Conservation (phyloP, 176 grass and related monocot genomes). For the Echinochloa phyllopogon region DNA sequence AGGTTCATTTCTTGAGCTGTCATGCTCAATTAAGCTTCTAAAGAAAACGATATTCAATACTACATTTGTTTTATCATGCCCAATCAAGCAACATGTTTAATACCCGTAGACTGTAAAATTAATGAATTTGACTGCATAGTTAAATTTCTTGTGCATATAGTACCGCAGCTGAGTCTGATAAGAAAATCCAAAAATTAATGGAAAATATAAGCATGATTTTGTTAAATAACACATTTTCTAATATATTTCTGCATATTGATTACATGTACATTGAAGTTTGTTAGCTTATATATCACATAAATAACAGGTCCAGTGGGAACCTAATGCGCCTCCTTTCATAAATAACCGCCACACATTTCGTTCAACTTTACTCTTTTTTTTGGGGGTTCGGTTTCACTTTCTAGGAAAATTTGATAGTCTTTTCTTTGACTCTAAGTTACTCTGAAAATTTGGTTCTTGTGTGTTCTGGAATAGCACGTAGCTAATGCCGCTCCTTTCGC, state of each 20-base stretch:
- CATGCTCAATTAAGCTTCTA: slow-evolving; percentile 13
- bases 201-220: not conserved
- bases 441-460: not conserved
- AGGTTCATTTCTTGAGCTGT: slow-evolving; percentile 41
- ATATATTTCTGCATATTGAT: not conserved
- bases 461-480: slow-evolving; percentile 11
- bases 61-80: not conserved
- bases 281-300: slow-evolving; percentile 6
- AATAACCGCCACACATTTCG: not conserved
- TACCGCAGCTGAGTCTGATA: not conserved
- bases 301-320: not conserved
- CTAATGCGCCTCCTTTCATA: not conserved
- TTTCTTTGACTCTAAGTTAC: slow-evolving; percentile 27
- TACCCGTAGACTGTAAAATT: not conserved
- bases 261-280: not conserved
- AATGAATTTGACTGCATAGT: not conserved
- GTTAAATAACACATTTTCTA: not conserved
- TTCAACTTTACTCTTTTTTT: not conserved
- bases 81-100: slow-evolving; percentile 2
- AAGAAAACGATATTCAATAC: slow-evolving; percentile 31
- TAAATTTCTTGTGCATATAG: not conserved
- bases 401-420: not conserved
- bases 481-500: not conserved
- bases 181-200: not conserved
- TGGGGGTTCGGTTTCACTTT: slow-evolving; percentile 5